Conservation (phyloP, 2,329 filamentous ascomycete genomes). For the Colletotrichum aenigma region DNA sequence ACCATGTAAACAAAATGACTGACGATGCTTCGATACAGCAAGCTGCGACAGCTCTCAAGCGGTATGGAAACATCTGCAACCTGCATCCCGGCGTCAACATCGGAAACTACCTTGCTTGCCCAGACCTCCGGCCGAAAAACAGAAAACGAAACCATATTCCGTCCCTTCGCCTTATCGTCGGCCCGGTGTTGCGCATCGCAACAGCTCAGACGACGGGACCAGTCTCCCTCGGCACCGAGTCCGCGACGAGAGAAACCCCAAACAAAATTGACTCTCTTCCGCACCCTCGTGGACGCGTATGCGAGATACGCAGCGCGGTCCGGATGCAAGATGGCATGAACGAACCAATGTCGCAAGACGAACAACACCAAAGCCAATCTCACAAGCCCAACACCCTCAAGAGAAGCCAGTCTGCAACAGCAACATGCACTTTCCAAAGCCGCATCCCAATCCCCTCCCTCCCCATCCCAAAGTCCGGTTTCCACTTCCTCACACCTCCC, state of each 20-base stretch:
- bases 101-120: too few species aligned
- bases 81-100: not conserved
- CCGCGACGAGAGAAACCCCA: not conserved
- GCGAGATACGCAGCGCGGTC: not conserved
- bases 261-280: not conserved
- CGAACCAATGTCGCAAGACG: not conserved
- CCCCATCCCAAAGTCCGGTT: not conserved
- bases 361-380: not conserved
- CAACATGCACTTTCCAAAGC: not conserved
- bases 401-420: not conserved
- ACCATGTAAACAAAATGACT: not conserved
- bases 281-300: not conserved
- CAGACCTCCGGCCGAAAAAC: not conserved
- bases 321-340: not conserved
- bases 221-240: not conserved
- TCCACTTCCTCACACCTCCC: not conserved
- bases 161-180: not conserved
- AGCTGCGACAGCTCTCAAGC: not conserved
- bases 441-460: not conserved
- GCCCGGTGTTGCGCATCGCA: not conserved
- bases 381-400: not conserved
- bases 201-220: not conserved
- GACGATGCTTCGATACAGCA: not conserved
- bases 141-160: not conserved
- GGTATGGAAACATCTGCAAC: not conserved